Percentiles rank a stretch among this genome's conserved stretches.
phyloP scores from a whole-genome alignment of 2,329 filamentous ascomycete genomes.

The Harringtonia aguacate region DNA sequence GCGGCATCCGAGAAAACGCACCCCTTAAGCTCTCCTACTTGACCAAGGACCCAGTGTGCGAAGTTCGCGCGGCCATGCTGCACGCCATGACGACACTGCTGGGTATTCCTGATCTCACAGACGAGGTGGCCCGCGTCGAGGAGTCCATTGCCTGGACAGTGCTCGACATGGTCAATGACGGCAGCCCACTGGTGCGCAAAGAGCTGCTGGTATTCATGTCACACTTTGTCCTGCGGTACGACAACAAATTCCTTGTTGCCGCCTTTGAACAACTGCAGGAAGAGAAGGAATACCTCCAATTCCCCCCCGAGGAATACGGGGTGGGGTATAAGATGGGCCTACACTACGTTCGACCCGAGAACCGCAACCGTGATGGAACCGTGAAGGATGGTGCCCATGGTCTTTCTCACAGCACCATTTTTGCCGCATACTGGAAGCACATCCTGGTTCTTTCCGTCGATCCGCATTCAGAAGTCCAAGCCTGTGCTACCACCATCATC shows the following conservation, averaged over 20 bases:
- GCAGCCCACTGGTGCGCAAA: slow-evolving; percentile 86
- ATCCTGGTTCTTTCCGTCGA: slow-evolving; percentile 84
- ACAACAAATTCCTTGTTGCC: slow-evolving; percentile 83
- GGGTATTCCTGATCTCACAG: slow-evolving; percentile 83
- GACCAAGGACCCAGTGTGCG: slow-evolving; percentile 75
- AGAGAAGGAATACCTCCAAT: slow-evolving; percentile 60
- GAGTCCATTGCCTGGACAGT: slow-evolving; percentile 84
- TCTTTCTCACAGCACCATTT: slow-evolving; percentile 78
- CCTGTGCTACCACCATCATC: slow-evolving; percentile 73
- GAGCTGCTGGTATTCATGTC: slow-evolving; percentile 92
- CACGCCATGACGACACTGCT: slow-evolving; percentile 91
- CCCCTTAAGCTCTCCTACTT: slow-evolving; percentile 72
- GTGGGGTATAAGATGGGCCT: slow-evolving; percentile 51
- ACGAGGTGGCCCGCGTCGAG: slow-evolving; percentile 83
- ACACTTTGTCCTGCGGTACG: slow-evolving; percentile 79
- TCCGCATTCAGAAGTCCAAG: slow-evolving; percentile 85
- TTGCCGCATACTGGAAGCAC: slow-evolving; percentile 90
- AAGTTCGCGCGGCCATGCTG: slow-evolving; percentile 87
- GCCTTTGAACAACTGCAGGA: slow-evolving; percentile 85
- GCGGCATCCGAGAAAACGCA: slow-evolving; percentile 81
- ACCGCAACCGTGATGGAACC: slow-evolving; percentile 45
- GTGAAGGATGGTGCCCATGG: slow-evolving; percentile 47
- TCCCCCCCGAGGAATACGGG: slow-evolving; percentile 37
- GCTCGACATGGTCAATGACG: slow-evolving; percentile 85
- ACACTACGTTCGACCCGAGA: slow-evolving; percentile 47